These are phyloP conservation scores for Globisporangium cederbergense DNA, from an alignment of 352 stramenopile species.

Conservation along the genomic window DNA sequence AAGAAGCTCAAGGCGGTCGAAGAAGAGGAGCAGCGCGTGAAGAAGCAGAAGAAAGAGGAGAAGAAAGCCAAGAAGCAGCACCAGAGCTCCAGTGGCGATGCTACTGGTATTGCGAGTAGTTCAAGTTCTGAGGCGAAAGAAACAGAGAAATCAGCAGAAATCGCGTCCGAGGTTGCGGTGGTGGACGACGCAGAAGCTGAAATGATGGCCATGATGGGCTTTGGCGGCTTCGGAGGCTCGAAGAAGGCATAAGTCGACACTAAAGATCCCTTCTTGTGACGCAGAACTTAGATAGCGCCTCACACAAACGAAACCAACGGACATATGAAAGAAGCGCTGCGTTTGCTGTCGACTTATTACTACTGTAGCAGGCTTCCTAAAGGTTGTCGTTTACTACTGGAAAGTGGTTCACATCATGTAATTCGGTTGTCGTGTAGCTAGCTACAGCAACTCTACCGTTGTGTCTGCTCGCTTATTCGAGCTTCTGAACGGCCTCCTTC, in stretches of 20 bases:
- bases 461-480: conserved; percentile 22
- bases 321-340: too few relatives aligned
- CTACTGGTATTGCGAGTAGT: conserved; percentile 9
- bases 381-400: too few relatives aligned
- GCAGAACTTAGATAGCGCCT: neutral
- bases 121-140: conserved; percentile 4
- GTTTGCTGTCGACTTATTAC: too few relatives aligned
- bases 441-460: conserved; percentile 1
- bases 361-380: too few relatives aligned
- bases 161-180: neutral
- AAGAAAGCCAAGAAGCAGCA: conserved; percentile 72
- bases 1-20: conserved; percentile 75
- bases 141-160: neutral
- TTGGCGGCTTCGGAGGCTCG: conserved; percentile 80
- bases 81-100: conserved; percentile 1
- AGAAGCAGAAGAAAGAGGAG: conserved; percentile 72
- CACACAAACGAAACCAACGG: neutral
- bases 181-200: conserved; percentile 54
- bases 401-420: too few relatives aligned
- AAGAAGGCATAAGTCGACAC: conserved; percentile 40
- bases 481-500: conserved; percentile 65
- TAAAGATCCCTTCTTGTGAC: neutral
- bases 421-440: too few relatives aligned
- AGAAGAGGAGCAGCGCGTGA: conserved; percentile 61
- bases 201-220: conserved; percentile 93